These are phyloP conservation scores for Nyctanthes arbortristis DNA, from an alignment of 257 asterid species.

Conservation along the genomic window DNA sequence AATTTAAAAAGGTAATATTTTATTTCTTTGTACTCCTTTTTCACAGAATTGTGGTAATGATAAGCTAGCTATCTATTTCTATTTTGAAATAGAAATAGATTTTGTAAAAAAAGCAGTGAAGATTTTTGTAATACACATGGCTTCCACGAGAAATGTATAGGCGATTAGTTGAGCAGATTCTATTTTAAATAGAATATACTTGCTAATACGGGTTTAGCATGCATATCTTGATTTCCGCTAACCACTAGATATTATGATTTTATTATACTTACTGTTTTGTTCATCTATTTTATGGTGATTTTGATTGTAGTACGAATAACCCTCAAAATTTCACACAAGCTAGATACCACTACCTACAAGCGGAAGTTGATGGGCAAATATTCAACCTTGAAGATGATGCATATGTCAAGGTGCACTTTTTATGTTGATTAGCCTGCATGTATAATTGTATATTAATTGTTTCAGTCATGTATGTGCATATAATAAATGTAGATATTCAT, in stretches of 20 bases:
- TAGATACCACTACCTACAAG: constrained; percentile 43
- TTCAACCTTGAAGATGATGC: constrained; percentile 67
- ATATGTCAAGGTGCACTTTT: constrained; percentile 45
- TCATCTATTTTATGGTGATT: neutral
- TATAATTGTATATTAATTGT: neutral
- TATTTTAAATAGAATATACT: too few relatives aligned
- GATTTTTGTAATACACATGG: too few relatives aligned
- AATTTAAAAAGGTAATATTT: neutral
- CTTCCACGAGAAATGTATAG: too few relatives aligned
- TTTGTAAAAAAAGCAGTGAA: too few relatives aligned
- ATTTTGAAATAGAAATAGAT: too few relatives aligned
- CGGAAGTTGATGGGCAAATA: constrained; percentile 50
- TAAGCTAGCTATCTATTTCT: too few relatives aligned
- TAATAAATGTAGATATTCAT: neutral
- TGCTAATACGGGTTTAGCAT: too few relatives aligned
- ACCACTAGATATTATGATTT: neutral
- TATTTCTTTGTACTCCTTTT: neutral
- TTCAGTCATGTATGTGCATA: neutral
- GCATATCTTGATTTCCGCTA: neutral
- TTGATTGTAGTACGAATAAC: neutral
- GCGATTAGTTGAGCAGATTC: too few relatives aligned
- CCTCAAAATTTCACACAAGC: constrained; percentile 41
- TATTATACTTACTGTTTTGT: neutral
- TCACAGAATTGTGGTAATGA: too few relatives aligned
- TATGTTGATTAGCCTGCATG: neutral